phyloP scores from a whole-genome alignment of 2,329 filamentous ascomycete species.

The Fonsecaea pedrosoi region DNA sequence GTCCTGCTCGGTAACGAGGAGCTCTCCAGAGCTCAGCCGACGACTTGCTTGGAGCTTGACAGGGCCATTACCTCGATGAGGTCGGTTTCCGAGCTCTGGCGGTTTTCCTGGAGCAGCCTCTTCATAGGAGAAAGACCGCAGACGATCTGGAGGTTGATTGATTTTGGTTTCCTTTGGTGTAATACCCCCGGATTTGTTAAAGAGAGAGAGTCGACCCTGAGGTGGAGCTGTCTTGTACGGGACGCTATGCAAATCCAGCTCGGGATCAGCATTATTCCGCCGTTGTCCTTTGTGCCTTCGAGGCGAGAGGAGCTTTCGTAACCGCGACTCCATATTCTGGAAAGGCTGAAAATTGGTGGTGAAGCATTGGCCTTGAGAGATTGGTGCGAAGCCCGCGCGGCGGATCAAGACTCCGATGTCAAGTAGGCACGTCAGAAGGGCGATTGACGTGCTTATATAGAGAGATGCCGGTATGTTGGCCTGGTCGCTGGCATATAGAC shows the following conservation, averaged over 20 bases:
- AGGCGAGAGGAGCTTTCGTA: conserved; percentile 33
- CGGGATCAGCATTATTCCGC: conserved; percentile 10
- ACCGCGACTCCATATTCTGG: conserved; percentile 32
- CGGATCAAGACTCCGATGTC: conserved; percentile 18
- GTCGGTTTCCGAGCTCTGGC: conserved; percentile 35
- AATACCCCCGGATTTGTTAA: conserved; percentile 19
- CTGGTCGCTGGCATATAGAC: conserved; percentile 17
- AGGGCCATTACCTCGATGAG: conserved; percentile 40
- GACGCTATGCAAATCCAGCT: conserved; percentile 34
- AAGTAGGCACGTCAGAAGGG: conserved; percentile 28
- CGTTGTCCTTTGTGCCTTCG: conserved; percentile 21
- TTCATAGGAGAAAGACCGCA: conserved; percentile 36
- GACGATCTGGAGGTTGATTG: conserved; percentile 6
- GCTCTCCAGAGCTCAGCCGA: conserved; percentile 39
- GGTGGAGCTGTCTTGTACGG: conserved; percentile 30
- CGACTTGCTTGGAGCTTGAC: conserved; percentile 41
- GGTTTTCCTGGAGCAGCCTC: conserved; percentile 33
- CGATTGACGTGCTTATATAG: conserved; percentile 33
- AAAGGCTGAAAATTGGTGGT: conserved; percentile 9
- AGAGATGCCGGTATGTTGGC: neutral
- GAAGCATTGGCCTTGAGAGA: conserved; percentile 28
- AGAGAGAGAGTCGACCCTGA: conserved; percentile 27
- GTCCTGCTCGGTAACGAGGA: conserved; percentile 38
- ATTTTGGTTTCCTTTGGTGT: conserved; percentile 16
- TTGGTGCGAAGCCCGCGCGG: conserved; percentile 12